Conservation (phyloP, 495 filamentous ascomycete genomes). For the Chaetomium tenue region DNA sequence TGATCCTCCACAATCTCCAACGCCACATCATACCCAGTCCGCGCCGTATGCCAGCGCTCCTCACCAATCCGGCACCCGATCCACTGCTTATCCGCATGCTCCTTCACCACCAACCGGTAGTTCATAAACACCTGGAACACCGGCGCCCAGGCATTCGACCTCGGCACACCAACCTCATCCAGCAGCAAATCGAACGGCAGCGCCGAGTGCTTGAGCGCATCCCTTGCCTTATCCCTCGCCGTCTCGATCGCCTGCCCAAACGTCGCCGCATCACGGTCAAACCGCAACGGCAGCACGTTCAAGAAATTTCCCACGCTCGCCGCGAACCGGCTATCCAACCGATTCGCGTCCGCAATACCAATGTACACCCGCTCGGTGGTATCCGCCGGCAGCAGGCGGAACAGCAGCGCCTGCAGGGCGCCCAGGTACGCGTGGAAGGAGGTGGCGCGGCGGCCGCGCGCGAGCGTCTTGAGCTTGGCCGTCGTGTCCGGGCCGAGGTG, state of each 20-base stretch:
- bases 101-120: conserved; percentile 32
- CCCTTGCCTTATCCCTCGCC: conserved; percentile 20
- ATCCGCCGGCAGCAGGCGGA: neutral
- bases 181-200: conserved; percentile 39
- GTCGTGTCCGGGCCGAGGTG: neutral
- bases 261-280: conserved; percentile 19
- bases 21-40: conserved; percentile 29
- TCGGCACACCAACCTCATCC: conserved; percentile 31
- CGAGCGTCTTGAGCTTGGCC: neutral
- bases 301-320: conserved; percentile 46
- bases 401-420: conserved; percentile 2
- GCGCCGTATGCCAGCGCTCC: neutral
- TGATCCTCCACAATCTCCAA: conserved; percentile 30
- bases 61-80: conserved; percentile 14
- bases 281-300: conserved; percentile 50
- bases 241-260: conserved; percentile 26
- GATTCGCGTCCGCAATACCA: conserved; percentile 43
- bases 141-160: conserved; percentile 28
- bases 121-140: conserved; percentile 44
- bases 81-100: conserved; percentile 13
- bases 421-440: conserved; percentile 11
- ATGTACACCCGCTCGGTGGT: conserved; percentile 29
- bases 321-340: conserved; percentile 28
- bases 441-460: neutral
- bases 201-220: conserved; percentile 29